Percentiles rank a stretch among this genome's conserved stretches.
These are phyloP conservation scores for Speleostelium caveatum DNA, from an alignment of 78 protist genomes.

Conservation along the genomic window DNA sequence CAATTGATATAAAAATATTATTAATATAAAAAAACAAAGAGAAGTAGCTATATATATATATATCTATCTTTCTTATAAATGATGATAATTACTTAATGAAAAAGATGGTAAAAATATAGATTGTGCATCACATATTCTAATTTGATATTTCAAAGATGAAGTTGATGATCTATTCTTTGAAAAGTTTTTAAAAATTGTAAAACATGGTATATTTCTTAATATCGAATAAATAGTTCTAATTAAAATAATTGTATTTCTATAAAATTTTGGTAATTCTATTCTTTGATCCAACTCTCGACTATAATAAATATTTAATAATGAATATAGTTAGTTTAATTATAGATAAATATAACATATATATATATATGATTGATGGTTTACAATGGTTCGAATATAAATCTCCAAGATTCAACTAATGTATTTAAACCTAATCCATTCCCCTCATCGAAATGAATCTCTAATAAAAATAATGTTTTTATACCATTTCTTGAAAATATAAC, in stretches of 20 bases:
- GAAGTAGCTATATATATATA: not conserved
- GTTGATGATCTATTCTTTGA: constrained; percentile 60
- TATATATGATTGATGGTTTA: too few species aligned
- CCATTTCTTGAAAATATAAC: constrained; percentile 28
- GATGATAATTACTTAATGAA: constrained; percentile 28
- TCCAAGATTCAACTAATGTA: constrained; percentile 76
- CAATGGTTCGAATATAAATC: constrained; percentile 67
- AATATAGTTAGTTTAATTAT: not conserved
- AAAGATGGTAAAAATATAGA: constrained; percentile 37
- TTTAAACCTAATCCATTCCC: constrained; percentile 31
- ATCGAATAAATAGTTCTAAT: constrained; percentile 62
- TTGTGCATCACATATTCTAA: constrained; percentile 31
- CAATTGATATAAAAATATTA: not conserved
- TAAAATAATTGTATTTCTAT: constrained; percentile 56
- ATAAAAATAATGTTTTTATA: constrained; percentile 32
- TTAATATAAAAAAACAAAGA: not conserved
- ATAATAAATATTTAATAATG: not conserved
- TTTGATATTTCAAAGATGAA: constrained; percentile 51
- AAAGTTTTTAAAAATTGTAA: constrained; percentile 30
- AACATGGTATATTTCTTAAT: constrained; percentile 58
- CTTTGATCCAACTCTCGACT: constrained; percentile 31
- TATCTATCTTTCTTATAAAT: not conserved
- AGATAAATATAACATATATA: too few species aligned
- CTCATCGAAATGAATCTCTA: constrained; percentile 76
- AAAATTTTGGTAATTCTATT: constrained; percentile 66